Conservation (phyloP, 768 basidiomycete genomes). For the Russula brevipes region DNA sequence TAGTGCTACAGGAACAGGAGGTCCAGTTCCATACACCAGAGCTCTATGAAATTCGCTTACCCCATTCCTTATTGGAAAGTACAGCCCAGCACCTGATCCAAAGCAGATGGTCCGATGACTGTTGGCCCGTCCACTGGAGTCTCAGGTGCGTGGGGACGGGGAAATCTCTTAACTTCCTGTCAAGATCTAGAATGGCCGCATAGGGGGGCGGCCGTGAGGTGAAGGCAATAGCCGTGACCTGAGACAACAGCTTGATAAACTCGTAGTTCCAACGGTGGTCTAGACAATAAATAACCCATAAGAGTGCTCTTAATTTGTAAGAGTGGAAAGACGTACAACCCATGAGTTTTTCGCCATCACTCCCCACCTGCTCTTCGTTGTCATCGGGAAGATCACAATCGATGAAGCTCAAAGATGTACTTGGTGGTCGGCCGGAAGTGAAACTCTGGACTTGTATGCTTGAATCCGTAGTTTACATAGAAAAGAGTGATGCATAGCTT, state of each 20-base stretch:
- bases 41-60: constrained; percentile 26
- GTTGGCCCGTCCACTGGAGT: constrained; percentile 32
- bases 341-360: constrained; percentile 13
- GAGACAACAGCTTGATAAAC: constrained; percentile 47
- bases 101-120: constrained; percentile 2
- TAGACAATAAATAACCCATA: constrained; percentile 25
- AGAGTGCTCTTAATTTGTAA: neutral
- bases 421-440: constrained; percentile 30
- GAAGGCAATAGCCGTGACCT: constrained; percentile 32
- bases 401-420: constrained; percentile 24
- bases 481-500: constrained; percentile 1
- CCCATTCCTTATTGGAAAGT: constrained; percentile 30
- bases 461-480: neutral
- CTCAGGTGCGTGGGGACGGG: constrained; percentile 42
- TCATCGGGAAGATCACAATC: constrained; percentile 29
- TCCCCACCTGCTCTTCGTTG: constrained; percentile 10
- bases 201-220: constrained; percentile 47
- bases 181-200: constrained; percentile 48
- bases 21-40: constrained; percentile 5
- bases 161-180: constrained; percentile 58
- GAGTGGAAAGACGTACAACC: constrained; percentile 11
- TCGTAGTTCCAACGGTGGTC: constrained; percentile 50
- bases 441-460: constrained; percentile 26
- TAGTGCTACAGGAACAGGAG: constrained; percentile 38
- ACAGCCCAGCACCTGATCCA: constrained; percentile 23